phyloP scores from a whole-genome alignment of 306 rosid species.

The Glycine soja region DNA sequence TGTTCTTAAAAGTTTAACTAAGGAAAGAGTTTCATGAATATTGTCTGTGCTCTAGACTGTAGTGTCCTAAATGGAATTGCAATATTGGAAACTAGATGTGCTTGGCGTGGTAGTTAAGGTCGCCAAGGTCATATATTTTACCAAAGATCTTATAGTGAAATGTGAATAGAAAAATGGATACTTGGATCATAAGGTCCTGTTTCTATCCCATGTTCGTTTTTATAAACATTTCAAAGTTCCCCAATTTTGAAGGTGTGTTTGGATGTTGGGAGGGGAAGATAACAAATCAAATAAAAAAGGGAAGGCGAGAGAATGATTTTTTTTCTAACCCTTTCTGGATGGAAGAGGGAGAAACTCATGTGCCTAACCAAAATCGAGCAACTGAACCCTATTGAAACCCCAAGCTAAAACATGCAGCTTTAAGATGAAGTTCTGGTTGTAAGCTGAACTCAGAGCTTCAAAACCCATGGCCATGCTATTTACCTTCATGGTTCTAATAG shows the following conservation, averaged over 20 bases:
- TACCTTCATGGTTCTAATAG: background rate
- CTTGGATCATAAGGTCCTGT: slow-evolving; percentile 12
- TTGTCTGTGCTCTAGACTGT: slow-evolving; percentile 16
- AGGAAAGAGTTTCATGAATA: too few species aligned
- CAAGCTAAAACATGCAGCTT: background rate
- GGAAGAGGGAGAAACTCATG: background rate
- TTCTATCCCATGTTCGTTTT: background rate
- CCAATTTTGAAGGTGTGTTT: background rate
- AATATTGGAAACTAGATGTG: background rate
- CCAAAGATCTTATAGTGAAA: background rate
- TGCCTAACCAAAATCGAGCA: background rate
- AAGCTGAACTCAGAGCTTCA: background rate
- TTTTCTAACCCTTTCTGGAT: background rate
- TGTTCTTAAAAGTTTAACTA: slow-evolving; percentile 12
- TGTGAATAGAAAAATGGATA: background rate
- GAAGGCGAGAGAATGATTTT: background rate
- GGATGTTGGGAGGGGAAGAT: background rate
- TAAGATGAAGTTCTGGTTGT: slow-evolving; percentile 1
- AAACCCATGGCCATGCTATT: background rate
- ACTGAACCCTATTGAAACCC: background rate
- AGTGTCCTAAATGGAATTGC: background rate
- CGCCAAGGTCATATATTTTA: slow-evolving; percentile 5
- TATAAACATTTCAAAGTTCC: background rate
- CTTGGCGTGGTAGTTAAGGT: slow-evolving; percentile 3
- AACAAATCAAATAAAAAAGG: background rate